A percentile compares a stretch with the other conserved stretches of the same genome.
Evolutionary conservation across 371 early-diverging fungal species (phyloP).

Genomic region (Coemansia sp.): DNA sequence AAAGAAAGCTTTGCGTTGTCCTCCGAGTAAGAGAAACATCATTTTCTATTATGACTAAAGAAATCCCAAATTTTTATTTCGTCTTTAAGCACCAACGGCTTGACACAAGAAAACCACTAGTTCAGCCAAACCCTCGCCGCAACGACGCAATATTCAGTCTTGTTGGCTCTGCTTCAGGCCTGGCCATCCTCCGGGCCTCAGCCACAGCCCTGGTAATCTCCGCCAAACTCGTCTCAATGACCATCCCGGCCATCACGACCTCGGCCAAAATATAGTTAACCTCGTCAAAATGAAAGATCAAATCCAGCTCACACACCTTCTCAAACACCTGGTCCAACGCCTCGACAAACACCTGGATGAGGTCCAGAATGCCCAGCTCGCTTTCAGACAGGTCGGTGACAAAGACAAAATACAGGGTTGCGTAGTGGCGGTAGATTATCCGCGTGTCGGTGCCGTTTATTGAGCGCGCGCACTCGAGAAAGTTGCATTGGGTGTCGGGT

Average conservation of each 20-base stretch:
- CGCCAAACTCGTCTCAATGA: conserved; percentile 31
- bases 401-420: conserved; percentile 95
- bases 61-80: background rate
- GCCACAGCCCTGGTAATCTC: conserved; percentile 33
- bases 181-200: conserved; percentile 20
- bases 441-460: conserved; percentile 85
- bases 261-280: conserved; percentile 76
- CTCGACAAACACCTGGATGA: conserved; percentile 97
- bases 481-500: conserved; percentile 88
- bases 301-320: conserved; percentile 95
- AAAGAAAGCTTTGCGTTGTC: no score
- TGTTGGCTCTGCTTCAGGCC: conserved; percentile 21
- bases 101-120: background rate
- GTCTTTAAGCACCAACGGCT: background rate
- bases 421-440: conserved; percentile 89
- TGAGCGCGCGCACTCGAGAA: conserved; percentile 83
- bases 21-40: no score
- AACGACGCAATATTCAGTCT: conserved; percentile 16
- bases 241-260: conserved; percentile 78
- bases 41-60: no score
- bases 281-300: conserved; percentile 85
- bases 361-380: conserved; percentile 91
- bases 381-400: conserved; percentile 94
- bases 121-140: conserved; percentile 21
- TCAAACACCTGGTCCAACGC: conserved; percentile 89